Base-by-base conservation (phyloP, 2,329 filamentous ascomycete genomes). In the Berkeleyomyces basicola region DNA sequence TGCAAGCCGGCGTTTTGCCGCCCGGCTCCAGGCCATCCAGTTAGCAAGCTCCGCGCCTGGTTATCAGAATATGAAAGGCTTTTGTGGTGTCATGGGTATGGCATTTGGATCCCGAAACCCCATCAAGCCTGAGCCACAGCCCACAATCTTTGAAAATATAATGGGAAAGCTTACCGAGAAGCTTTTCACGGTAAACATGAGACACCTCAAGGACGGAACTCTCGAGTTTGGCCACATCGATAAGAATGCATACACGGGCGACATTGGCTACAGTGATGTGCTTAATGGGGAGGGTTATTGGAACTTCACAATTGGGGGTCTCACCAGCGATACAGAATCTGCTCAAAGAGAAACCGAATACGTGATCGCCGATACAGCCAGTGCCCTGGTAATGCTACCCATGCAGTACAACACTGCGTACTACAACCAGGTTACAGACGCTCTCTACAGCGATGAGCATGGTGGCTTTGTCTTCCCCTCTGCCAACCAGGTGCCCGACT, bases 151-250 rank as follows among this genome's bases (percentile, higher is more conserved):
- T 58, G 73, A 71, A n/a, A 75, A 69, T 33, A 53, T 53, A 14
- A 44, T 43, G 31, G 7, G 46, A 9, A 64, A 61, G 40, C 46
- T 64, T 16, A 59, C 61, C 1, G 31, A 49, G 36, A 44, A 44
- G 11, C 33, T 63, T 9, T 87, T 91, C 73, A 88, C 86, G 0
- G 86, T 84, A 33, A 79, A 86, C 65, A 77, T 92, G 53, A 81
- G 81, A 68, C 78, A 80, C 66, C 76, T 78, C 64, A 76, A 77
- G 14, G 74, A 77, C 2, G 87, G 87, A 55, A 78, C 80, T 40
- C 91, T 89, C 73, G 84, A 89, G 69, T 91, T 91, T 68, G 88
- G 88, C 65, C 78, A 73, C 67, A 83, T 91, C 68, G 85, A 91
- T 70, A 70, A 69, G 1, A 74, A 74, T 63, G 83, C 87, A 68